Evolutionary conservation across 2,329 filamentous ascomycete species (phyloP), one percentile per base, ranked within the genome.

Genomic region (Botrytis pseudocinerea): DNA sequence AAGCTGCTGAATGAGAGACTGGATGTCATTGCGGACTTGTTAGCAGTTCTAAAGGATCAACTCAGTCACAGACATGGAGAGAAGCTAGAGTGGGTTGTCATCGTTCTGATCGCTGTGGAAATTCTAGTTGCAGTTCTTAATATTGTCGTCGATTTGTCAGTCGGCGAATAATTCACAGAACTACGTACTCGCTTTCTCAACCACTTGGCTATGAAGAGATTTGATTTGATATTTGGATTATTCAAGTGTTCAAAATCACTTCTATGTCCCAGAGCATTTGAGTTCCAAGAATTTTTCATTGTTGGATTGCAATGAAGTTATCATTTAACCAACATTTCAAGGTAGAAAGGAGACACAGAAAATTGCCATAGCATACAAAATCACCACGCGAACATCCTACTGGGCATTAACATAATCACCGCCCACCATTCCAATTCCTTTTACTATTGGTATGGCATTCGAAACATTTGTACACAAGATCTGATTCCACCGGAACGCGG

Each of bases 11-110:
- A 94, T 18, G 95, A 98, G 82, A 87, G 96, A 72, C 84, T 99
- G 77, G 92, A 95, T 76, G 96, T 99, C 71, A 97, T 98, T 85
- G 94, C 93, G 35, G 96, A 98, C 84, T 83, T 98, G 81, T 84
- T 99, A 75, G 93, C 95, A 5, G 95, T 98, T 74, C 84, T 99
- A 70, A 98, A 98, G 83, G 96, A 98, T 82, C 95, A 98, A 84
- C 84, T 98, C 78, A 97, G 93, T 78, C 94, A 97, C 80, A 94
- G 95, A 63, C 94, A 97, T 82, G 94, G 93, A 74, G 93, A 96
- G 85, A 95, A 92, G 83, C 83, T 95, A 70, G 93, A 96, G 83
- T 96, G 93, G 93, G 95, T 96, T 82, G 92, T 99, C 61, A 98
- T 99, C 79, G 88, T 98, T 35, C 89, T 99, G 68, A 98, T 99